phyloP scores from a whole-genome alignment of 352 stramenopile genomes.

The Phytophthora crassamura region DNA sequence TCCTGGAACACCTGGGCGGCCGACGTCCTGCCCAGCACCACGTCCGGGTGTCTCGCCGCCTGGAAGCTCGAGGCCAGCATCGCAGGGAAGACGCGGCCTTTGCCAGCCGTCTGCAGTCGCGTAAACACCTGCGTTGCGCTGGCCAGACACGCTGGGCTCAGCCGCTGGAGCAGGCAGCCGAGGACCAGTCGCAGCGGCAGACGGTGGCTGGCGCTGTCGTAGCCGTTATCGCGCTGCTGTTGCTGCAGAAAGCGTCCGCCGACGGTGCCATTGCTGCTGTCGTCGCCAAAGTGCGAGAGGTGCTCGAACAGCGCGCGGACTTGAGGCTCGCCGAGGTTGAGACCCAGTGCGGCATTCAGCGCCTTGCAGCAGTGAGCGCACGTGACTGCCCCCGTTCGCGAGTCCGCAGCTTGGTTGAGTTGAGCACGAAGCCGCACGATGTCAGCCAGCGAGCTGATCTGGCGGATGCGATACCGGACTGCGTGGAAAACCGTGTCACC shows the following conservation, averaged over 20 bases:
- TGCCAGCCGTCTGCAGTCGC: constrained; percentile 49
- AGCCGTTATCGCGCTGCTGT: constrained; percentile 32
- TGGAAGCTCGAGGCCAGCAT: constrained; percentile 71
- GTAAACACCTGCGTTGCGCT: constrained; percentile 50
- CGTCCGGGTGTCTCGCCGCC: constrained; percentile 60
- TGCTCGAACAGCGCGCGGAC: constrained; percentile 60
- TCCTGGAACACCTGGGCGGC: constrained; percentile 66
- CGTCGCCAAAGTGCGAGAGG: constrained; percentile 32
- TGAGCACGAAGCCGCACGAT: constrained; percentile 58
- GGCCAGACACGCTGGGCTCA: constrained; percentile 46
- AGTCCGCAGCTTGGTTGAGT: constrained; percentile 56
- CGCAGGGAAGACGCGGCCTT: constrained; percentile 68
- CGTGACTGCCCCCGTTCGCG: constrained; percentile 59
- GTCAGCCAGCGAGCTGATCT: constrained; percentile 49
- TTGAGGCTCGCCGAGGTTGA: constrained; percentile 51
- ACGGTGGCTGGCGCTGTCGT: constrained; percentile 30
- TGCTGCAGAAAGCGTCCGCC: constrained; percentile 50
- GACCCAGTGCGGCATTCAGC: constrained; percentile 43
- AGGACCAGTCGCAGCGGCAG: constrained; percentile 52
- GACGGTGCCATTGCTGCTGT: constrained; percentile 20
- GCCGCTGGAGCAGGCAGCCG: constrained; percentile 43
- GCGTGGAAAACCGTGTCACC: constrained; percentile 55
- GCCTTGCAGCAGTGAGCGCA: constrained; percentile 49
- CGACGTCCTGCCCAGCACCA: constrained; percentile 51
- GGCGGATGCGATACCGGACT: constrained; percentile 53